Evolutionary conservation across 176 grass and related monocot species (phyloP).

Genomic region (Musa schizocarpa): DNA sequence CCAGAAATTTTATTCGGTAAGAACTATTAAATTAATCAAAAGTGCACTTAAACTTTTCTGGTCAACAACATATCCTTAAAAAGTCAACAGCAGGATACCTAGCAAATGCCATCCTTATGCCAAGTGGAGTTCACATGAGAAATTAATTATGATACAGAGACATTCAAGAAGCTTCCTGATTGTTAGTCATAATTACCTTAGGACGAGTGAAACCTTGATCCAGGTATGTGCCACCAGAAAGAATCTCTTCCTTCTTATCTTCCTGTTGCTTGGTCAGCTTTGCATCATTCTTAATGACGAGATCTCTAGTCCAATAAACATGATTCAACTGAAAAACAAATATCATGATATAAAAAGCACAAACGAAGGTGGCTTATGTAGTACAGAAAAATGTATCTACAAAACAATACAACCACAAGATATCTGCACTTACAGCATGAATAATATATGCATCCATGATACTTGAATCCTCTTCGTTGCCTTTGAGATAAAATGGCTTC

Average conservation of each 20-base stretch:
- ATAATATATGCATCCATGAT: conserved; percentile 89
- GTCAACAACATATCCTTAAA: not conserved
- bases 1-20: no score
- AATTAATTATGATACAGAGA: no score
- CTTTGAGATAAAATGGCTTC: conserved; percentile 90
- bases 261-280: conserved; percentile 50
- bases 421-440: conserved; percentile 58
- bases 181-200: conserved; percentile 44
- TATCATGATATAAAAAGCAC: conserved; percentile 25
- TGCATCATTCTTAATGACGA: conserved; percentile 75
- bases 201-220: conserved; percentile 98
- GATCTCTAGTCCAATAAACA: conserved; percentile 70
- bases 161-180: no score
- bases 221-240: conserved; percentile 45
- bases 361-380: not conserved
- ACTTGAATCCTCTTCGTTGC: conserved; percentile 62
- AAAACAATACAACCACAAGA: conserved; percentile 26
- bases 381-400: conserved; percentile 5
- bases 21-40: no score
- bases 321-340: conserved; percentile 73
- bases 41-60: no score
- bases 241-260: conserved; percentile 37
- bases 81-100: not conserved
- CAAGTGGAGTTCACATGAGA: no score
- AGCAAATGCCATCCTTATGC: not conserved